Evolutionary conservation across 73 alveolate species (phyloP).

Genomic region (Tetrahymena borealis): DNA sequence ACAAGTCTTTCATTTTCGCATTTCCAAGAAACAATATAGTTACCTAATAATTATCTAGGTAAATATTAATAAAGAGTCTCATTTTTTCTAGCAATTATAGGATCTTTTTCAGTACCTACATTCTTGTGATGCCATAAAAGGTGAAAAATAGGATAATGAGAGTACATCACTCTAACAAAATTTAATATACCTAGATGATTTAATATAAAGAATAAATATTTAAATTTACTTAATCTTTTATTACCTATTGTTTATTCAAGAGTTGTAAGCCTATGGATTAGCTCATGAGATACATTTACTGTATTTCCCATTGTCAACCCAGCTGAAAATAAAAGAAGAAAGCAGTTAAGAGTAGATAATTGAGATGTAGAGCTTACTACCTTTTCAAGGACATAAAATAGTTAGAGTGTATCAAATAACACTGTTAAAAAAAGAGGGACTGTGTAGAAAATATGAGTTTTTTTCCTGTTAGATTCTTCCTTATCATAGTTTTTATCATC

Average conservation of each 20-base stretch:
- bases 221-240: neutral
- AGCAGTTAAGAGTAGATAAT: neutral
- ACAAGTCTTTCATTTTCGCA: constrained; percentile 14
- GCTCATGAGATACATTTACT: constrained; percentile 66
- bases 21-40: constrained; percentile 48
- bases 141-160: constrained; percentile 74
- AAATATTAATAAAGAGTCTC: constrained; percentile 44
- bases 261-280: constrained; percentile 59
- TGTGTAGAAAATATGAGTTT: neutral
- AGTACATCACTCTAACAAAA: constrained; percentile 54
- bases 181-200: neutral
- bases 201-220: neutral
- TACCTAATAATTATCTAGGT: constrained; percentile 43
- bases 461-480: neutral
- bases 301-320: neutral
- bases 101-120: constrained; percentile 75
- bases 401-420: neutral
- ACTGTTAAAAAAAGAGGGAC: neutral
- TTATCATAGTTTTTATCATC: neutral
- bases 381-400: neutral
- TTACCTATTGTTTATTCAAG: constrained; percentile 58
- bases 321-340: neutral
- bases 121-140: constrained; percentile 68
- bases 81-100: constrained; percentile 56
- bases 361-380: neutral